Evolutionary conservation across 2,329 filamentous ascomycete species (phyloP).

Genomic region (Pseudogymnoascus sp.): DNA sequence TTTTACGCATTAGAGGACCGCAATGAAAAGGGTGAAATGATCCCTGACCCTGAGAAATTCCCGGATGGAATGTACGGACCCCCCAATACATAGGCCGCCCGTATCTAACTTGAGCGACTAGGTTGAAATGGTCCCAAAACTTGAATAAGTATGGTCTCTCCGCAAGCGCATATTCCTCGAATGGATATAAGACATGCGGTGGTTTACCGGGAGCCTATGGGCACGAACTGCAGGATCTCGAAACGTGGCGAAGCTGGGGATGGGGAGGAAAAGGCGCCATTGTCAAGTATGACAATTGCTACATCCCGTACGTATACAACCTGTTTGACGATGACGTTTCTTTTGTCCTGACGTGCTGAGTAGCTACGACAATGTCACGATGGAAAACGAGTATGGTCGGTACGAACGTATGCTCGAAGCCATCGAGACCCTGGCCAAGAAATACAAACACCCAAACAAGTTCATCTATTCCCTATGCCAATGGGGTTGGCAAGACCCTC

Average conservation of each 20-base stretch:
- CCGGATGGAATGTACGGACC: background rate
- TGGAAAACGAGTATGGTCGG: conserved; percentile 25
- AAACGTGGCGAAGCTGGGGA: conserved; percentile 20
- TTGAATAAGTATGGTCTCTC: background rate
- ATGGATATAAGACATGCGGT: conserved; percentile 17
- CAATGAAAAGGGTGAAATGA: background rate
- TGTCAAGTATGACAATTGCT: conserved; percentile 25
- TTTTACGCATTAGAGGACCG: conserved; percentile 3
- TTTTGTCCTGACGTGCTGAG: background rate
- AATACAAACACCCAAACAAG: conserved; percentile 9
- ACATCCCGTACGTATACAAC: conserved; percentile 17
- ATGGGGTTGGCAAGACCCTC: conserved; percentile 38
- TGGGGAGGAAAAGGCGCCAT: conserved; percentile 14
- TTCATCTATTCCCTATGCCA: conserved; percentile 29
- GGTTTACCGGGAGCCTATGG: conserved; percentile 22
- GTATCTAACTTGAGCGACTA: background rate
- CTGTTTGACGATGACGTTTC: background rate
- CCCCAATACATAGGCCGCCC: background rate
- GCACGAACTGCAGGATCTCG: conserved; percentile 18
- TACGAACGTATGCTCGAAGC: conserved; percentile 24
- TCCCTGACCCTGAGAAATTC: background rate
- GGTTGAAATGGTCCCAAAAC: background rate
- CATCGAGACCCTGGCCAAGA: conserved; percentile 3
- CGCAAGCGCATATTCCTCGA: background rate
- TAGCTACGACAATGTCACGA: conserved; percentile 22